Percentiles rank a stretch among this genome's conserved stretches.
Evolutionary conservation across 2,329 filamentous ascomycete genomes (phyloP).

Genomic region (Alternaria sp.): DNA sequence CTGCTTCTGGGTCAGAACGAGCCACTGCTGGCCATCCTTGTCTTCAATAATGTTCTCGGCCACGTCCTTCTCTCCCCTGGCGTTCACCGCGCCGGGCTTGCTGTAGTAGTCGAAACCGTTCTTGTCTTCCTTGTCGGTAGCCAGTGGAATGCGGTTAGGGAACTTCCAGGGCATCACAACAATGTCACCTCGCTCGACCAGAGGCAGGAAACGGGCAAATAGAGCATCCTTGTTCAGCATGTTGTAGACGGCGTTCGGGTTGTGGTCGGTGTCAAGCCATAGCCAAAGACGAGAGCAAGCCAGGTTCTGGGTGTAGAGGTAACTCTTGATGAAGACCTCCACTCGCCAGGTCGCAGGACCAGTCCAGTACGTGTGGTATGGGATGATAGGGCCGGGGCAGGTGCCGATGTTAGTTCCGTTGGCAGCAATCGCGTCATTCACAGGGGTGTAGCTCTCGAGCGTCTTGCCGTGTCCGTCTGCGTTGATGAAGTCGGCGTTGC

Average conservation of each 20-base stretch:
- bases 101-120: conserved; percentile 60
- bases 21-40: conserved; percentile 58
- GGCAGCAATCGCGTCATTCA: conserved; percentile 43
- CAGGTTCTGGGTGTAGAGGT: conserved; percentile 64
- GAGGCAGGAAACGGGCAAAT: conserved; percentile 60
- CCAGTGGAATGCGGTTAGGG: conserved; percentile 59
- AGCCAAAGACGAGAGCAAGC: conserved; percentile 61
- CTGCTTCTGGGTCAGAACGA: conserved; percentile 61
- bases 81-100: conserved; percentile 53
- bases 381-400: conserved; percentile 62
- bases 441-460: conserved; percentile 45
- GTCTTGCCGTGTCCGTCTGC: conserved; percentile 53
- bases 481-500: conserved; percentile 51
- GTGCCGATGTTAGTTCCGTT: conserved; percentile 55
- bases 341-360: conserved; percentile 64
- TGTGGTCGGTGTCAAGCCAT: conserved; percentile 62
- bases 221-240: conserved; percentile 60
- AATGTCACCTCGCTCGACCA: conserved; percentile 62
- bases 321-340: conserved; percentile 63
- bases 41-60: conserved; percentile 61
- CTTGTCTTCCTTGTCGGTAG: conserved; percentile 55
- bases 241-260: conserved; percentile 58
- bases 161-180: conserved; percentile 61
- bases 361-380: conserved; percentile 65
- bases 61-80: conserved; percentile 52